These are phyloP conservation scores for Panus rudis DNA, from an alignment of 768 basidiomycete species.

Conservation along the genomic window DNA sequence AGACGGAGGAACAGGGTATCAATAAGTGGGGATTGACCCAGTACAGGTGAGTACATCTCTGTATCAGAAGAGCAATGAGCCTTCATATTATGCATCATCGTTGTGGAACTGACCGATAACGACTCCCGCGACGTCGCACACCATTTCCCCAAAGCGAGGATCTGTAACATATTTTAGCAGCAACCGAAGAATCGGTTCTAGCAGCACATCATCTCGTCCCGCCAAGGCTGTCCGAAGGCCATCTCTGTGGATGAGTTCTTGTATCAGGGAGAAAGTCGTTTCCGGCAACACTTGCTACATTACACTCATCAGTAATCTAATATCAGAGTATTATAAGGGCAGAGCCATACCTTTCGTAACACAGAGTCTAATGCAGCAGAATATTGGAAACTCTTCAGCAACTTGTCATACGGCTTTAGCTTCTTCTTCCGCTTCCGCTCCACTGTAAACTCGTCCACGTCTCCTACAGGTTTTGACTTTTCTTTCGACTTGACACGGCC, in stretches of 20 bases:
- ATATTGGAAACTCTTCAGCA: conserved; percentile 91
- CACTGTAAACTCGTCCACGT: conserved; percentile 71
- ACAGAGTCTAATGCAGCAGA: conserved; percentile 91
- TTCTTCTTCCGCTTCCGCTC: conserved; percentile 64
- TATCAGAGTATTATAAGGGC: too few relatives aligned
- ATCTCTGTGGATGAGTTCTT: conserved; percentile 89
- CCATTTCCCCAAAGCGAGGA: conserved; percentile 89
- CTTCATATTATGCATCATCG: too few relatives aligned
- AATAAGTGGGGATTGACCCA: conserved; percentile 93
- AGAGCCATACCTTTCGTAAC: conserved; percentile 72
- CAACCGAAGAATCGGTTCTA: conserved; percentile 87
- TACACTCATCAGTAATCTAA: conserved; percentile 2
- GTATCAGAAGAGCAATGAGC: conserved; percentile 8
- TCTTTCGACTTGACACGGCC: conserved; percentile 44
- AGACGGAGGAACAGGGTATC: conserved; percentile 80
- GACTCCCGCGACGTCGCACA: conserved; percentile 70
- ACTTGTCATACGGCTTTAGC: conserved; percentile 81
- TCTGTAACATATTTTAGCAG: conserved; percentile 81
- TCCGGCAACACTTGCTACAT: conserved; percentile 73
- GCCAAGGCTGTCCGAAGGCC: conserved; percentile 80
- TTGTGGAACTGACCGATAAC: conserved; percentile 71
- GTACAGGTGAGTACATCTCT: conserved; percentile 89
- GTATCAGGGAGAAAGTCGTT: conserved; percentile 83
- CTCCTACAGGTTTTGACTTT: conserved; percentile 45
- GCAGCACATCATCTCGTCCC: conserved; percentile 86